Conservation (phyloP, 2,329 filamentous ascomycete species). For the Tolypocladium nubicola region DNA sequence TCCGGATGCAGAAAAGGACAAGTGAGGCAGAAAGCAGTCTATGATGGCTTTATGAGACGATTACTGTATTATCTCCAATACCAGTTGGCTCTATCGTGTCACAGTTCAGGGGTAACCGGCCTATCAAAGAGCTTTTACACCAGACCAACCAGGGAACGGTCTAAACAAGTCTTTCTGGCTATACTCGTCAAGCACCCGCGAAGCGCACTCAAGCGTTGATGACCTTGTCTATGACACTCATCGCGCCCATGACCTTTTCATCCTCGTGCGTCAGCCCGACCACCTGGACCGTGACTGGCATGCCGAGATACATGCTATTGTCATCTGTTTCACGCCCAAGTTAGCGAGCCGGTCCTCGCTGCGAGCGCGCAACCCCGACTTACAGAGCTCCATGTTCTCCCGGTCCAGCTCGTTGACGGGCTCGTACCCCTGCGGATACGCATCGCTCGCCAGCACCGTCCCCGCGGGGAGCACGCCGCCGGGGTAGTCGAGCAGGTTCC, state of each 20-base stretch:
- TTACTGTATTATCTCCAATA: too few species aligned
- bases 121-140: too few species aligned
- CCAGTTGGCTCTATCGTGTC: too few species aligned
- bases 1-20: too few species aligned
- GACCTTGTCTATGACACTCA: conserved; percentile 6
- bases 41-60: too few species aligned
- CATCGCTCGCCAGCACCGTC: conserved; percentile 5
- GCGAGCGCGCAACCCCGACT: neutral
- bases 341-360: neutral
- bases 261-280: conserved; percentile 9
- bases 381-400: conserved; percentile 8
- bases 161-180: too few species aligned
- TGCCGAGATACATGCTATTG: conserved; percentile 5
- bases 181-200: too few species aligned
- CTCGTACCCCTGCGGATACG: conserved; percentile 5
- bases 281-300: conserved; percentile 9
- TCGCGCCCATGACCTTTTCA: conserved; percentile 8
- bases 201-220: neutral
- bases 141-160: too few species aligned
- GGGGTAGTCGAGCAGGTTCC: conserved; percentile 62
- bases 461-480: conserved; percentile 8
- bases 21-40: too few species aligned
- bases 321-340: conserved; percentile 4
- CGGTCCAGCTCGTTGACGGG: conserved; percentile 7
- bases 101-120: too few species aligned